A percentile compares a stretch with the other conserved stretches of the same genome.
Conservation (phyloP, 805 yeast genomes). For the Wilhelminamyces savonicus region DNA sequence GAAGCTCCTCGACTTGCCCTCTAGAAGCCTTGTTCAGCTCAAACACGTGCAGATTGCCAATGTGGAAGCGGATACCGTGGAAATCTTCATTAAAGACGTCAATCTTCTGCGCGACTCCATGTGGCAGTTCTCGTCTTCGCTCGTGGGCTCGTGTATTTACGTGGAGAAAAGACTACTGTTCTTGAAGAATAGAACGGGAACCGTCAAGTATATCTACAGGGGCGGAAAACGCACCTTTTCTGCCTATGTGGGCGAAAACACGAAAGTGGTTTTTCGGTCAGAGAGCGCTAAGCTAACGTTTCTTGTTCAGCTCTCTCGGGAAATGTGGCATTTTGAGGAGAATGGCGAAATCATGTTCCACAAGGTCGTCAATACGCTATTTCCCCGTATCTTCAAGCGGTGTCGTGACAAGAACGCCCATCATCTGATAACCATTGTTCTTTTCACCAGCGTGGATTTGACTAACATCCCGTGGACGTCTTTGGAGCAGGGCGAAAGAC, state of each 20-base stretch:
- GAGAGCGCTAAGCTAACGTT: conserved; percentile 83
- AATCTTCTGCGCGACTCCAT: conserved; percentile 84
- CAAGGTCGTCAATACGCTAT: conserved; percentile 82
- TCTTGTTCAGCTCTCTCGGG: conserved; percentile 82
- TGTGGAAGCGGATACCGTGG: conserved; percentile 77
- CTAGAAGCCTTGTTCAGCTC: conserved; percentile 61
- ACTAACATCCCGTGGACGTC: conserved; percentile 48
- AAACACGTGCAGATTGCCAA: conserved; percentile 32
- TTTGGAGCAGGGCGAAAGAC: conserved; percentile 65
- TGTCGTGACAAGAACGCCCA: conserved; percentile 88
- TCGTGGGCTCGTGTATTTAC: conserved; percentile 62
- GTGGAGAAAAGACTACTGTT: conserved; percentile 59
- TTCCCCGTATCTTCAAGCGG: conserved; percentile 80
- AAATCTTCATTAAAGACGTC: conserved; percentile 73
- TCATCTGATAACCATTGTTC: conserved; percentile 83
- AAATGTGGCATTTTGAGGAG: conserved; percentile 98
- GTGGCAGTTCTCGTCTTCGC: conserved; percentile 71
- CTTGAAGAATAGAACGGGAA: conserved; percentile 54
- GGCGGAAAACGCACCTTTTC: conserved; percentile 68
- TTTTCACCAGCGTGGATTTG: conserved; percentile 75
- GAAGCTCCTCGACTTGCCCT: conserved; percentile 53
- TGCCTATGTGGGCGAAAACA: conserved; percentile 66
- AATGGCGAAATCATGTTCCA: conserved; percentile 93
- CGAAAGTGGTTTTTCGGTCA: conserved; percentile 82
- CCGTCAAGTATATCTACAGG: conserved; percentile 56